Percentiles rank a stretch among this genome's conserved stretches.
These are phyloP conservation scores for Naumovozyma baii DNA, from an alignment of 805 yeast species.

Conservation along the genomic window DNA sequence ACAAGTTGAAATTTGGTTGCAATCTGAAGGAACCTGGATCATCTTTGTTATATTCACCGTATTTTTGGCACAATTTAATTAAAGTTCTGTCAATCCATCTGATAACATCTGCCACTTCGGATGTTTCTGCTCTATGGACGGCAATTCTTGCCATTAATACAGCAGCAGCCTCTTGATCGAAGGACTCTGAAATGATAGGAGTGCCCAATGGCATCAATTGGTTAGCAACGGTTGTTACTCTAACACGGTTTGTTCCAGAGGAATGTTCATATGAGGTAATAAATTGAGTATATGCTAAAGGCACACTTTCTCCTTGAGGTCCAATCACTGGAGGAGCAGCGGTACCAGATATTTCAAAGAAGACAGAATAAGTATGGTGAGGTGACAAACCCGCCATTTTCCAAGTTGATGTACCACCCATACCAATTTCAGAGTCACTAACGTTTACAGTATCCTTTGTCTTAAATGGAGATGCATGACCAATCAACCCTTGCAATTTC, in stretches of 20 bases:
- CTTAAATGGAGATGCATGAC: conserved; percentile 74
- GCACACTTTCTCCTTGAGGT: conserved; percentile 23
- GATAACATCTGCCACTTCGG: conserved; percentile 85
- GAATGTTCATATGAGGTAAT: conserved; percentile 91
- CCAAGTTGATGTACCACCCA: conserved; percentile 89
- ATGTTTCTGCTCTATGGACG: conserved; percentile 69
- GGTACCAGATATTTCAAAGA: conserved; percentile 50
- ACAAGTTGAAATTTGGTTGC: conserved; percentile 71
- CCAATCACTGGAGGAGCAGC: conserved; percentile 6
- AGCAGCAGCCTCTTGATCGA: conserved; percentile 98
- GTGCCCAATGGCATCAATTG: conserved; percentile 45
- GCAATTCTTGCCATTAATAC: conserved; percentile 88
- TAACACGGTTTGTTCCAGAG: conserved; percentile 77
- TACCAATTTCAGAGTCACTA: conserved; percentile 87
- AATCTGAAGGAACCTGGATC: conserved; percentile 75
- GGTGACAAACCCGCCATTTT: conserved; percentile 78
- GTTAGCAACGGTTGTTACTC: conserved; percentile 78
- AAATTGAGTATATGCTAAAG: conserved; percentile 58
- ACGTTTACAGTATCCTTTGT: conserved; percentile 59
- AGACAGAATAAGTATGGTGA: conserved; percentile 77
- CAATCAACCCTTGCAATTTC: conserved; percentile 86
- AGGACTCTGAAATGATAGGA: conserved; percentile 50
- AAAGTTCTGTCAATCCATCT: conserved; percentile 92
- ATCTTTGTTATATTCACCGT: conserved; percentile 86
- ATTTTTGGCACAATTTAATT: conserved; percentile 81